phyloP scores from a whole-genome alignment of 108 stramenopile species.

The Fistulifera solaris region DNA sequence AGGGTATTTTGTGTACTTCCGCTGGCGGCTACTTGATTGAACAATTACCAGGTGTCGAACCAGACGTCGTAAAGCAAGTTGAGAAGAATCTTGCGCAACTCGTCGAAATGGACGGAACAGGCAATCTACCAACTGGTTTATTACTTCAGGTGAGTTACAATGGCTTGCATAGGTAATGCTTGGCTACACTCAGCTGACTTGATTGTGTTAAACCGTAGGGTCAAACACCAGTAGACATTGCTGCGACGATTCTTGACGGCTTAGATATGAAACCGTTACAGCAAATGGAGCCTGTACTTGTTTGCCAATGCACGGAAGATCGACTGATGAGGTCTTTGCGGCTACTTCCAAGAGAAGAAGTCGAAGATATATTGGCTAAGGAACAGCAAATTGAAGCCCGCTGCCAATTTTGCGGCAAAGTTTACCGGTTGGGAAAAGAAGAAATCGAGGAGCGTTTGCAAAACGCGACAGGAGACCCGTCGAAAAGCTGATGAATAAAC shows the following conservation, averaged over 20 bases:
- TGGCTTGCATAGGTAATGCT: too few relatives aligned
- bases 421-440: conserved; percentile 61
- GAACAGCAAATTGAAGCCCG: conserved; percentile 73
- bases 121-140: conserved; percentile 55
- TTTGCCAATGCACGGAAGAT: conserved; percentile 66
- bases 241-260: conserved; percentile 62
- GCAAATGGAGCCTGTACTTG: conserved; percentile 44
- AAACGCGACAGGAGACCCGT: conserved; percentile 59
- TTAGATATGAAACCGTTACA: conserved; percentile 68
- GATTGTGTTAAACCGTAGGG: conserved; percentile 18
- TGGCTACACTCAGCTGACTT: too few relatives aligned
- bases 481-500: conserved; percentile 11
- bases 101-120: conserved; percentile 64
- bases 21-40: conserved; percentile 84
- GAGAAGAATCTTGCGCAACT: conserved; percentile 61
- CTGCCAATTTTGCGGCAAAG: conserved; percentile 80
- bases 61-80: conserved; percentile 39
- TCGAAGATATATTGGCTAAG: conserved; percentile 57
- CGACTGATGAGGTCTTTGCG: conserved; percentile 65
- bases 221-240: conserved; percentile 64
- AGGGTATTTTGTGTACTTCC: conserved; percentile 73
- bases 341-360: conserved; percentile 62
- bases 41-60: conserved; percentile 60
- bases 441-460: conserved; percentile 51
- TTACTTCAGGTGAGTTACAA: conserved; percentile 15